Percentiles rank a stretch among this genome's conserved stretches.
Conservation (phyloP, 306 rosid species). For the Quercus gilva region DNA sequence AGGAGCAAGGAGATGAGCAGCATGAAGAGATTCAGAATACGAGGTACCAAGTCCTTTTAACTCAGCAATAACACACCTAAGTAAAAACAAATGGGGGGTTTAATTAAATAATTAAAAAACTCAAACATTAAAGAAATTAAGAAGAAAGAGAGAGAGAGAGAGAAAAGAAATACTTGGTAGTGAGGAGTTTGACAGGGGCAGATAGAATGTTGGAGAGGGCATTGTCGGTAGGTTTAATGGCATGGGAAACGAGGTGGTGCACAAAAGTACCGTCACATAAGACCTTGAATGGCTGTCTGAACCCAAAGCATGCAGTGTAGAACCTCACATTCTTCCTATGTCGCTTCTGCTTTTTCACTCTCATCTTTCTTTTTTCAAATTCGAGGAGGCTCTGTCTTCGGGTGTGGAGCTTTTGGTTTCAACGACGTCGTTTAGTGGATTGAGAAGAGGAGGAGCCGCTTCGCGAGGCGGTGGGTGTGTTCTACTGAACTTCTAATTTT, state of each 20-base stretch:
- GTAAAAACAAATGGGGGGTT: conserved; percentile 1
- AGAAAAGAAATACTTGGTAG: conserved; percentile 48
- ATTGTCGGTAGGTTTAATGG: conserved; percentile 61
- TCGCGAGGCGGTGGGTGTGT: too few relatives aligned
- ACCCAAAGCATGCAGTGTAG: conserved; percentile 69
- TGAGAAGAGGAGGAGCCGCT: too few relatives aligned
- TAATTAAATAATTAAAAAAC: neutral
- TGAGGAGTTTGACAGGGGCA: conserved; percentile 63
- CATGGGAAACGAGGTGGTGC: conserved; percentile 59
- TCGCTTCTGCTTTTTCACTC: conserved; percentile 63
- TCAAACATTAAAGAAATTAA: neutral
- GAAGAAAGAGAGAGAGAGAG: too few relatives aligned
- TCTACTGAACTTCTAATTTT: too few relatives aligned
- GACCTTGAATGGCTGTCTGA: conserved; percentile 69
- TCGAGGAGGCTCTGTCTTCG: neutral
- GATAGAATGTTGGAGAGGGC: conserved; percentile 54
- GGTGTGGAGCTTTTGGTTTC: too few relatives aligned
- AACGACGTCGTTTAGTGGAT: too few relatives aligned
- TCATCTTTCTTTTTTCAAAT: conserved; percentile 30
- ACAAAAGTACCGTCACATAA: conserved; percentile 79
- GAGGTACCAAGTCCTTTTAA: conserved; percentile 62
- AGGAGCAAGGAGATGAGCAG: conserved; percentile 46
- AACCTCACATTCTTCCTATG: conserved; percentile 69
- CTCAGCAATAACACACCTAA: conserved; percentile 67
- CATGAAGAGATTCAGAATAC: conserved; percentile 50